phyloP scores from a whole-genome alignment of 495 filamentous ascomycete genomes.

The Neurospora tetrasperma region DNA sequence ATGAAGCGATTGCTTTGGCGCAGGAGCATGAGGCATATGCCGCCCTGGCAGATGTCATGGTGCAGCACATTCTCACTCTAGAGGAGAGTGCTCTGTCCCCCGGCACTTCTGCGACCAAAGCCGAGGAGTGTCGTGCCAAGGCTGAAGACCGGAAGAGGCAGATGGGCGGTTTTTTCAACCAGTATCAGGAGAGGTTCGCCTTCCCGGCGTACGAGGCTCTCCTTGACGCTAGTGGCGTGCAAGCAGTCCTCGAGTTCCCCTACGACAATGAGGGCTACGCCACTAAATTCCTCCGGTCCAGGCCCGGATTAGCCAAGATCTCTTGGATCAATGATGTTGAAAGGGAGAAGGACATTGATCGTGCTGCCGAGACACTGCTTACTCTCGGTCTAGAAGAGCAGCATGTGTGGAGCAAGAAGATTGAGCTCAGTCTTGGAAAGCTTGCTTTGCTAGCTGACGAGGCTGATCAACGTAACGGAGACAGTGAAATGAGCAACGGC shows the following conservation, averaged over 20 bases:
- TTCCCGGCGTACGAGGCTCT: constrained; percentile 68
- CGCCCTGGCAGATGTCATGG: constrained; percentile 53
- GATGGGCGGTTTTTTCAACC: constrained; percentile 53
- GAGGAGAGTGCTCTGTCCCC: constrained; percentile 15
- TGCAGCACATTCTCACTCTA: constrained; percentile 28
- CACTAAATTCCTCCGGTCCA: constrained; percentile 63
- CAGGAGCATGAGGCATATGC: constrained; percentile 62
- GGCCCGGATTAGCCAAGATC: constrained; percentile 60
- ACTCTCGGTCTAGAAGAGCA: constrained; percentile 56
- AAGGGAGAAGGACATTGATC: constrained; percentile 57
- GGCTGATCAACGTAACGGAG: constrained; percentile 21
- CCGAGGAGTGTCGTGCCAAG: constrained; percentile 18
- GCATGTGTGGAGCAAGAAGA: constrained; percentile 79
- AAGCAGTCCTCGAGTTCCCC: constrained; percentile 56
- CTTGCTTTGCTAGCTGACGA: constrained; percentile 59
- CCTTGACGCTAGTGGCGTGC: constrained; percentile 53
- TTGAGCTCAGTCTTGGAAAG: constrained; percentile 81
- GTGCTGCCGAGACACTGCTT: constrained; percentile 57
- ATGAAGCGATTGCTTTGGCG: constrained; percentile 60
- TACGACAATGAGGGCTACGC: constrained; percentile 51
- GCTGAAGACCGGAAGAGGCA: constrained; percentile 26
- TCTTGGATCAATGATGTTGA: constrained; percentile 90
- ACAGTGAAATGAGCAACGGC: constrained; percentile 24
- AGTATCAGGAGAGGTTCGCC: constrained; percentile 68
- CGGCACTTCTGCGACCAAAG: constrained; percentile 12